Evolutionary conservation across 2,329 filamentous ascomycete species (phyloP).

Genomic region (Cytospora piceicola): DNA sequence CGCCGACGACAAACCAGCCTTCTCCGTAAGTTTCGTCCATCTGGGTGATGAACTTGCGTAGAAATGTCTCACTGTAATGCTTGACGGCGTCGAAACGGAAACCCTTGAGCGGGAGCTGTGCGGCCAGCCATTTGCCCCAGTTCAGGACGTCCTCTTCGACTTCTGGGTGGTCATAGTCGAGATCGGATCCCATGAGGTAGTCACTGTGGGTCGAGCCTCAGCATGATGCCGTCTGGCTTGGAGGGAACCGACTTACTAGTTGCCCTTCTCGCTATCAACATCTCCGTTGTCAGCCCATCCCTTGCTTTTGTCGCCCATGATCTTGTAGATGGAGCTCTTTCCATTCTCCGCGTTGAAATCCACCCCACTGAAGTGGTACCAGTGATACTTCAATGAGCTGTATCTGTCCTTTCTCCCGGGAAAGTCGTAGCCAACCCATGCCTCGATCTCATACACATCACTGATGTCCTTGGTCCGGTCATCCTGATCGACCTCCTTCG

Average conservation of each 20-base stretch:
- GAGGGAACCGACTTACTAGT: constrained; percentile 53
- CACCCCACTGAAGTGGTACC: constrained; percentile 71
- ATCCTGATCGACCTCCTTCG: constrained; percentile 65
- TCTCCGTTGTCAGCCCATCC: constrained; percentile 67
- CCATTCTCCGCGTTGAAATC: constrained; percentile 65
- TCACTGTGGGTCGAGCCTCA: constrained; percentile 50
- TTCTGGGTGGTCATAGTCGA: constrained; percentile 68
- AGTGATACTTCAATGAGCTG: constrained; percentile 67
- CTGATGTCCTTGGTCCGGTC: constrained; percentile 62
- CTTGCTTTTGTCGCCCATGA: constrained; percentile 62
- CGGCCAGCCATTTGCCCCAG: constrained; percentile 71
- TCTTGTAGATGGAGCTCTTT: constrained; percentile 70
- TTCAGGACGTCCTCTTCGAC: constrained; percentile 66
- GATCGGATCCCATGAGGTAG: constrained; percentile 73
- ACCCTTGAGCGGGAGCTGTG: constrained; percentile 63
- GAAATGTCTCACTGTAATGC: constrained; percentile 71
- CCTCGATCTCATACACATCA: constrained; percentile 66
- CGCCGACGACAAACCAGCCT: constrained; percentile 45
- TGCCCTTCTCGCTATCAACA: constrained; percentile 63
- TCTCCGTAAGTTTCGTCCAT: constrained; percentile 52
- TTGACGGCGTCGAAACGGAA: constrained; percentile 75
- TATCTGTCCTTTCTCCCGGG: constrained; percentile 64
- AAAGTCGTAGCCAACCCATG: constrained; percentile 73
- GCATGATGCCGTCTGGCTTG: not conserved
- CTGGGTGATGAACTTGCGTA: constrained; percentile 64